A percentile compares a stretch with the other conserved stretches of the same genome.
Conservation (phyloP, 148 eudicot species). For the Dianthus caryophyllus region DNA sequence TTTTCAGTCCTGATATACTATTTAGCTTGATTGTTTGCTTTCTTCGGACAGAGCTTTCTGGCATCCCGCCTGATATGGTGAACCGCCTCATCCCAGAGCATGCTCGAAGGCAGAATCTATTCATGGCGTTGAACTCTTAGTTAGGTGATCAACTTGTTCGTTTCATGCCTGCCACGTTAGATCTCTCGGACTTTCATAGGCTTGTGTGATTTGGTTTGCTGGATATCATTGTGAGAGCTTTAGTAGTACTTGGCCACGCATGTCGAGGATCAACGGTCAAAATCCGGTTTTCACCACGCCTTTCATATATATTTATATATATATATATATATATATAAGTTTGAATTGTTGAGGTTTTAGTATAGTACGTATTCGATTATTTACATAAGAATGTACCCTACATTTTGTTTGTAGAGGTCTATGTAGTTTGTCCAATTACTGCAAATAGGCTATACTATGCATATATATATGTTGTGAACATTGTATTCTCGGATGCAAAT, state of each 20-base stretch:
- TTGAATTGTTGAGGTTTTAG: constrained; percentile 13
- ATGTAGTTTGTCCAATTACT: constrained; percentile 12
- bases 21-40: background rate
- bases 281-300: constrained; percentile 9
- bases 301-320: background rate
- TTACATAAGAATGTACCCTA: constrained; percentile 14
- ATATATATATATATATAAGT: constrained; percentile 16
- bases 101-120: constrained; percentile 89
- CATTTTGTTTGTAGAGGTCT: constrained; percentile 8
- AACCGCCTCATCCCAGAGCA: constrained; percentile 92
- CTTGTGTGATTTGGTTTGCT: constrained; percentile 6
- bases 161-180: constrained; percentile 3
- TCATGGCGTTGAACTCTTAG: constrained; percentile 85
- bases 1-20: background rate
- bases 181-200: constrained; percentile 5
- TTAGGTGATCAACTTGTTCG: constrained; percentile 6
- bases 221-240: constrained; percentile 12
- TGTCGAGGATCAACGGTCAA: constrained; percentile 14
- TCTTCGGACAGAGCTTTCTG: constrained; percentile 60
- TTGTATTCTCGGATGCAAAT: constrained; percentile 4
- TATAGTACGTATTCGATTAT: constrained; percentile 10
- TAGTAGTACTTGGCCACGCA: constrained; percentile 1
- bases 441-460: constrained; percentile 7
- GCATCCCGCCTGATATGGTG: constrained; percentile 65
- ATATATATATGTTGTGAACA: constrained; percentile 3